Conservation (phyloP, 805 yeast species). For the Metschnikowia colocasiae region DNA sequence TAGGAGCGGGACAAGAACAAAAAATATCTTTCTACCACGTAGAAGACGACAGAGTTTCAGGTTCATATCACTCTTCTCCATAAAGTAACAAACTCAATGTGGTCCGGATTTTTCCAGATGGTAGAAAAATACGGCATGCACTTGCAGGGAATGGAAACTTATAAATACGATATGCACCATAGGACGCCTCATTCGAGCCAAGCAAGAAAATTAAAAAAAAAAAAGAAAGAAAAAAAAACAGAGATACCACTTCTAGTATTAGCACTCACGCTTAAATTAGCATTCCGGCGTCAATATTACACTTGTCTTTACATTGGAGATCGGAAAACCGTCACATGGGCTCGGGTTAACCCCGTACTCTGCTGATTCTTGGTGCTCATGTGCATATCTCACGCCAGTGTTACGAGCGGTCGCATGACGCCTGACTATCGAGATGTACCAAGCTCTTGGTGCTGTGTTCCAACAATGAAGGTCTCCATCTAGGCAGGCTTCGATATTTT, state of each 20-base stretch:
- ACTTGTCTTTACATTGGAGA: not conserved
- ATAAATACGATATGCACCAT: constrained; percentile 2
- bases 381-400: not conserved
- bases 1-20: constrained; percentile 9
- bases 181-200: constrained; percentile 1
- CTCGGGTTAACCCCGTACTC: not conserved
- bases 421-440: not conserved
- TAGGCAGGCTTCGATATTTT: not conserved
- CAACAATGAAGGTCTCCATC: not conserved
- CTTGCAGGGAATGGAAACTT: not conserved
- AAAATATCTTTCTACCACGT: constrained; percentile 13
- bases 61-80: constrained; percentile 1
- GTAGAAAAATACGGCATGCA: not conserved
- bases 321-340: not conserved
- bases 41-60: constrained; percentile 4
- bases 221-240: not conserved
- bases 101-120: not conserved
- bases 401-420: not conserved
- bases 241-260: not conserved
- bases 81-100: not conserved
- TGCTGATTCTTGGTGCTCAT: not conserved
- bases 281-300: not conserved
- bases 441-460: not conserved
- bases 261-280: not conserved
- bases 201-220: not conserved